Percentiles rank a stretch among this genome's conserved stretches.
phyloP scores from a whole-genome alignment of 177 flowering plant genomes.

The Telopea speciosissima region DNA sequence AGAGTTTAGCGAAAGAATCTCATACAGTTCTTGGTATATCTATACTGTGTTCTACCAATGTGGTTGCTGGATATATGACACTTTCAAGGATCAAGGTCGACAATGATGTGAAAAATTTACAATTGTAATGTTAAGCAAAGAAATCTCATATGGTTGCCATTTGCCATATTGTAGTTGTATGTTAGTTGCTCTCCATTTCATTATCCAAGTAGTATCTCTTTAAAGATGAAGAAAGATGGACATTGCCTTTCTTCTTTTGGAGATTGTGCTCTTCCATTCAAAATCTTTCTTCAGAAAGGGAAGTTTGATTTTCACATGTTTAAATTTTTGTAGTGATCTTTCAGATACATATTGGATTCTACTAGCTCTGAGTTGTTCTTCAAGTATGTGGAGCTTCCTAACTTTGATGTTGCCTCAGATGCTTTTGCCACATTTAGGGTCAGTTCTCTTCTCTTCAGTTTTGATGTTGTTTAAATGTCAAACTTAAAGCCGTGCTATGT shows the following conservation, averaged over 20 bases:
- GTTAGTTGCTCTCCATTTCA: not conserved
- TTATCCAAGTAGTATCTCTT: not conserved
- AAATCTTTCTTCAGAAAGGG: slow-evolving; percentile 1
- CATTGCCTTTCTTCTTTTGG: not conserved
- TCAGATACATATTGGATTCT: slow-evolving; percentile 92
- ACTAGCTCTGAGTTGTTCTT: slow-evolving; percentile 86
- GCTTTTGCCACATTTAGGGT: slow-evolving; percentile 97
- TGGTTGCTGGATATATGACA: not conserved
- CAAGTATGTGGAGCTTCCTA: slow-evolving; percentile 91
- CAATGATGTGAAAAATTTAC: not conserved
- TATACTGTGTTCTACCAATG: not conserved
- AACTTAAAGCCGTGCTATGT: not conserved
- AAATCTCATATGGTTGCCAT: too few relatives aligned
- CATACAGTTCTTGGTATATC: not conserved
- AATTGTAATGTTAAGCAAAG: not conserved
- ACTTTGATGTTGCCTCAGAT: slow-evolving; percentile 93
- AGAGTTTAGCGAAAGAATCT: not conserved
- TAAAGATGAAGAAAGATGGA: not conserved
- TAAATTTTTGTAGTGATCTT: slow-evolving; percentile 31
- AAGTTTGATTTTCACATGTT: slow-evolving; percentile 4
- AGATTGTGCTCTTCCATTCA: not conserved
- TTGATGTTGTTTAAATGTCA: not conserved
- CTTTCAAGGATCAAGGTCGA: not conserved
- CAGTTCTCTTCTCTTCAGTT: slow-evolving; percentile 18
- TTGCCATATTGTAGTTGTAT: not conserved